Evolutionary conservation across 192 early-diverging fungal species (phyloP).

Genomic region (Helicostylum pulchrum): DNA sequence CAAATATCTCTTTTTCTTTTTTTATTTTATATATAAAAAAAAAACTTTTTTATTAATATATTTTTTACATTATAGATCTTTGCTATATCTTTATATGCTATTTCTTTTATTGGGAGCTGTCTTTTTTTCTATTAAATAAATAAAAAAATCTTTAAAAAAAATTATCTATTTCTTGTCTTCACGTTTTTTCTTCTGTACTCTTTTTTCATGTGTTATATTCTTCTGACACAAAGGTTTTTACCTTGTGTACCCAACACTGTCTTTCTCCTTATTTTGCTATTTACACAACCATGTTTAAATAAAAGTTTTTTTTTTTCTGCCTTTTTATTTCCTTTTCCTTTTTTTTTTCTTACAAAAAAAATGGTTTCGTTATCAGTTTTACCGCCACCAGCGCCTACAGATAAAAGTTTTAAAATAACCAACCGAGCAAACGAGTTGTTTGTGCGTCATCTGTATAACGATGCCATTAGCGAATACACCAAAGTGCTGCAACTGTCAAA

Average conservation of each 20-base stretch:
- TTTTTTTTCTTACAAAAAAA: neutral
- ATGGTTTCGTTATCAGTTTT: conserved; percentile 1
- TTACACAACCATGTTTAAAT: neutral
- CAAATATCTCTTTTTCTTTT: neutral
- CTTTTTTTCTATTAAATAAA: neutral
- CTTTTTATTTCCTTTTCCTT: conserved; percentile 1
- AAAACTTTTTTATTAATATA: neutral
- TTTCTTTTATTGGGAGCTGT: conserved; percentile 1
- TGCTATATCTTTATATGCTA: no score
- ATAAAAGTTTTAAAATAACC: conserved; percentile 24
- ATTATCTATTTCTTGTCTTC: neutral
- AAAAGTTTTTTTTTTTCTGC: neutral
- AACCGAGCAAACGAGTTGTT: conserved; percentile 52
- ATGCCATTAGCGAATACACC: conserved; percentile 44
- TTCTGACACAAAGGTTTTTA: neutral
- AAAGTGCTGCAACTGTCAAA: conserved; percentile 30
- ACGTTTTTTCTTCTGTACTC: neutral
- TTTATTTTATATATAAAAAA: neutral
- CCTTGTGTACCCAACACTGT: neutral
- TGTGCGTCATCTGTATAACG: conserved; percentile 47
- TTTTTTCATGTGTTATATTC: neutral
- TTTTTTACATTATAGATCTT: neutral
- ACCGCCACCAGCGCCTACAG: conserved; percentile 25
- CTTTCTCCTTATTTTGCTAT: conserved; percentile 3
- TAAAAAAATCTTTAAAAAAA: neutral